These are phyloP conservation scores for Phylloporus sp. DNA, from an alignment of 768 basidiomycete species.

Conservation along the genomic window DNA sequence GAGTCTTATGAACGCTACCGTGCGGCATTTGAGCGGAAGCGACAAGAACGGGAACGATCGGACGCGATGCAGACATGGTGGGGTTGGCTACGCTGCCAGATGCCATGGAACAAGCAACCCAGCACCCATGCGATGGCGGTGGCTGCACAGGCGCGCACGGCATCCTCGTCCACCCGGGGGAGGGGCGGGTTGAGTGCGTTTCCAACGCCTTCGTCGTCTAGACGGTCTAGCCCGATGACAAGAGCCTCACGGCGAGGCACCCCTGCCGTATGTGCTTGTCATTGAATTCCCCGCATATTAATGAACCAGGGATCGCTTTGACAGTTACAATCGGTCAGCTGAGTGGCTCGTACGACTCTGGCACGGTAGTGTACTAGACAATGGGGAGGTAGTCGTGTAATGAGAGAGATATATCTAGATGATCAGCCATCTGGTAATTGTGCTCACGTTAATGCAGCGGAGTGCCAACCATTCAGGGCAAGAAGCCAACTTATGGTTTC, in stretches of 20 bases:
- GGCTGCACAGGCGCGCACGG: conserved; percentile 19
- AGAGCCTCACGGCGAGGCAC: conserved; percentile 25
- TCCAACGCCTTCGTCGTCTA: conserved; percentile 30
- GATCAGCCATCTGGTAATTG: not conserved
- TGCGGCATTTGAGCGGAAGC: conserved; percentile 73
- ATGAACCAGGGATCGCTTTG: conserved; percentile 16
- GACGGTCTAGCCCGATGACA: conserved; percentile 33
- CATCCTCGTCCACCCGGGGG: conserved; percentile 26
- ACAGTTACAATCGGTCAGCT: conserved; percentile 16
- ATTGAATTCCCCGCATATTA: conserved; percentile 23
- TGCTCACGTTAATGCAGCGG: conserved; percentile 13
- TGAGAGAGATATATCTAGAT: not conserved
- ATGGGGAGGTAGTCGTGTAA: not conserved
- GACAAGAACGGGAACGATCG: conserved; percentile 60
- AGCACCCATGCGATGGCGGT: conserved; percentile 4
- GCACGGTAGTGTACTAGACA: not conserved
- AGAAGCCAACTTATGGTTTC: conserved; percentile 28
- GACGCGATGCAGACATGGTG: conserved; percentile 29
- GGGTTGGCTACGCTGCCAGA: conserved; percentile 28
- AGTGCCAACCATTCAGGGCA: conserved; percentile 25
- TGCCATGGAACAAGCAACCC: conserved; percentile 25
- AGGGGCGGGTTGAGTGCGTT: conserved; percentile 22
- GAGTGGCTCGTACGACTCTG: not conserved
- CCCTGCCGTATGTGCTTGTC: conserved; percentile 21
- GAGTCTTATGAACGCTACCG: conserved; percentile 94